A percentile compares a stretch with the other conserved stretches of the same genome.
Conservation (phyloP, 768 basidiomycete species). For the Boletus vinaceobasis region DNA sequence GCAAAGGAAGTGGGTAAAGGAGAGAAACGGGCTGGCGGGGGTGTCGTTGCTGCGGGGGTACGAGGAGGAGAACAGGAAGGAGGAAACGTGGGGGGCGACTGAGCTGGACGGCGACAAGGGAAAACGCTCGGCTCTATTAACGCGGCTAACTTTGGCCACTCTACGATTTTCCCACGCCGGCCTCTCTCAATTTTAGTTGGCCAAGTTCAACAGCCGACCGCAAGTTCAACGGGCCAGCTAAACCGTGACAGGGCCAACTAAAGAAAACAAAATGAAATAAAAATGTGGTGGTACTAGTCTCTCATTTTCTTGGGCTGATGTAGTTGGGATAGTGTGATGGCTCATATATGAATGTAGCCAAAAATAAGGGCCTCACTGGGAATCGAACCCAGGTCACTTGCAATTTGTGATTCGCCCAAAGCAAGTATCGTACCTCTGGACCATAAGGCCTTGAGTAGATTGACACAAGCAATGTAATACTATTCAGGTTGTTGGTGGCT, state of each 20-base stretch:
- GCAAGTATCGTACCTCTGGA: constrained; percentile 40
- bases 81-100: constrained; percentile 19
- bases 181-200: constrained; percentile 2
- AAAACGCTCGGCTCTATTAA: constrained; percentile 18
- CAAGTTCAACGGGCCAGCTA: not conserved
- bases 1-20: not conserved
- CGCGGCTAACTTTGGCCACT: constrained; percentile 27
- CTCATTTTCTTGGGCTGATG: not conserved
- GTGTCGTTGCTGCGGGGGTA: constrained; percentile 6
- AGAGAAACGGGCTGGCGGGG: not conserved
- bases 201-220: not conserved
- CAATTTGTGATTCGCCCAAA: constrained; percentile 30
- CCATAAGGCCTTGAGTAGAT: constrained; percentile 24
- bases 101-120: constrained; percentile 15
- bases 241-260: not conserved
- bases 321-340: not conserved
- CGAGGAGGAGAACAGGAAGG: constrained; percentile 7
- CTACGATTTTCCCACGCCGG: constrained; percentile 22
- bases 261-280: not conserved
- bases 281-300: not conserved
- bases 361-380: constrained; percentile 32
- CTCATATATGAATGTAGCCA: not conserved
- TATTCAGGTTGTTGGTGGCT: constrained; percentile 8
- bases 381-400: constrained; percentile 40
- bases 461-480: not conserved